Base-by-base conservation (phyloP, 2,329 filamentous ascomycete genomes). In the Dothiorella sarmentorum region DNA sequence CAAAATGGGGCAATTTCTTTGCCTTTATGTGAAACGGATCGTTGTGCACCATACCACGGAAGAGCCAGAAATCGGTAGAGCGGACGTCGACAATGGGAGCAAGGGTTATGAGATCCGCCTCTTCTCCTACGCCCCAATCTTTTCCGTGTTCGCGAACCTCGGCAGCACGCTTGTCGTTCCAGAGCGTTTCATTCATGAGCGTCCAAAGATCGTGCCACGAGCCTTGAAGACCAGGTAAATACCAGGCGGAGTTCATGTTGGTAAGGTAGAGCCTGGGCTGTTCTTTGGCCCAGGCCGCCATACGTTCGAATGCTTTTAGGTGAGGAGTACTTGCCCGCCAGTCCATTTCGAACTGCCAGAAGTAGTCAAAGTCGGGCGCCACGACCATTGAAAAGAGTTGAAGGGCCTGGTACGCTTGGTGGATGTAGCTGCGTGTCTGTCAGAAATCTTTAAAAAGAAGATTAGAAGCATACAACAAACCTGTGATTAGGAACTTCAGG, bases 31-130 rank as follows among this genome's bases (percentile, higher is more conserved):
- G 71, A 73, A 85, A 89, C 29, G 87, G 75, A 61, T 87, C 82
- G 61, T 82, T 76, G 49, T 76, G 76, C 63, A 86, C 83, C 43
- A 87, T 79, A 61, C 79, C 77, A 26, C 81, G 75, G 15, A 45
- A 59, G 7, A 59, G 47, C 57, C 57, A 59, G 64, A 96, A 90
- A 69, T 96, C 89, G 0, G 92, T 97, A 60, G 88, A 85, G 31
- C 90, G 86, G 0, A 93, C 92, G 68, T 97, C 89, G 75, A 93
- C 97, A 62, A 97, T 85, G 6, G 93, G 93, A 68, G 91, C 94
- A 62, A 97, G 85, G 0, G 91, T 90, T 68, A 97, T 93, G 64
- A 95, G 84, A 71, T 97, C 93, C 9, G 93, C 91, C 60, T 95
- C 89, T 73, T 97, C 93, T 56, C 84, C 89, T 0, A 94, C 88